phyloP scores from a whole-genome alignment of 176 grass and related monocot genomes.

The Avena sativa region DNA sequence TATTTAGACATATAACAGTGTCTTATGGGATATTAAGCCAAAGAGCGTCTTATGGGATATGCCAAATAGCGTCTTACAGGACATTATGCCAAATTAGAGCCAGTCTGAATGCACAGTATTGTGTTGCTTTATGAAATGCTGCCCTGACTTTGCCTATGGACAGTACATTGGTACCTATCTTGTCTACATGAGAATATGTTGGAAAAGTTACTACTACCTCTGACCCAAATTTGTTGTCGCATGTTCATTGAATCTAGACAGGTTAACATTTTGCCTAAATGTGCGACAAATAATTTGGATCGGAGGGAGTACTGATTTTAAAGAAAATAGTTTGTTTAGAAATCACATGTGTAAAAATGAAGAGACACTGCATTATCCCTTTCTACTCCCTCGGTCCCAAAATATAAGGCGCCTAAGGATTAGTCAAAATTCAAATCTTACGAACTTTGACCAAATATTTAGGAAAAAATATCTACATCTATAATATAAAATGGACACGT shows the following conservation, averaged over 20 bases:
- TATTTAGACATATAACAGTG: not conserved
- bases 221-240: too few species aligned
- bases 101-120: not conserved
- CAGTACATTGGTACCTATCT: not conserved
- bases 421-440: too few species aligned
- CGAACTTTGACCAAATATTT: too few species aligned
- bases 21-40: not conserved
- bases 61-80: not conserved
- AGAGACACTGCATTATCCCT: not conserved
- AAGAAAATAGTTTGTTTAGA: not conserved
- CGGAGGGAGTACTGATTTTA: too few species aligned
- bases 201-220: not conserved
- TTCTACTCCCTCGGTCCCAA: not conserved
- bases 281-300: too few species aligned
- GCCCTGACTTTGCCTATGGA: not conserved
- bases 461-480: too few species aligned
- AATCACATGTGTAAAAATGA: slow-evolving; percentile 2
- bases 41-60: not conserved
- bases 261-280: too few species aligned
- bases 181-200: slow-evolving; percentile 30
- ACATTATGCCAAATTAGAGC: not conserved
- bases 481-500: too few species aligned
- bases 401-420: too few species aligned
- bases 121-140: slow-evolving; percentile 16
- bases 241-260: too few species aligned